Evolutionary conservation across 1,139 yeast species (phyloP).

Genomic region (Komagataea norvegica): DNA sequence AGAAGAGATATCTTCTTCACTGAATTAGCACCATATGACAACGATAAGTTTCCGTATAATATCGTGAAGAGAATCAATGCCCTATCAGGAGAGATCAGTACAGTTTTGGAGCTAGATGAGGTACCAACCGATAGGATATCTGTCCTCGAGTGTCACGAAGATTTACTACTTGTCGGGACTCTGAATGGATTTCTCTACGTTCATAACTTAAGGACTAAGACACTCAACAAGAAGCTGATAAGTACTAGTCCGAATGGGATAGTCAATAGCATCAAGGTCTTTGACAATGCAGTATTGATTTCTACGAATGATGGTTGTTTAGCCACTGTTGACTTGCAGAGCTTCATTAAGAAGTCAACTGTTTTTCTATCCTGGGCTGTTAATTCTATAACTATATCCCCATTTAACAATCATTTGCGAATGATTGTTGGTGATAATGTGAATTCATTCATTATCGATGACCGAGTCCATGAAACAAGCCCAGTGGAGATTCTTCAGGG

Average conservation of each 20-base stretch:
- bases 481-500: slow-evolving; percentile 33
- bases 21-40: slow-evolving; percentile 2
- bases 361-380: slow-evolving; percentile 41
- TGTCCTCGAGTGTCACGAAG: slow-evolving; percentile 42
- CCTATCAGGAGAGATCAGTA: slow-evolving; percentile 31
- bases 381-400: slow-evolving; percentile 46
- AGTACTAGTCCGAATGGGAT: slow-evolving; percentile 47
- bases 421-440: slow-evolving; percentile 50
- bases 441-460: slow-evolving; percentile 42
- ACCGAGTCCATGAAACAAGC: slow-evolving; percentile 27
- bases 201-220: slow-evolving; percentile 31
- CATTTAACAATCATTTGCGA: slow-evolving; percentile 34
- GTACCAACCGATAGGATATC: slow-evolving; percentile 38
- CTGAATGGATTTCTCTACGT: slow-evolving; percentile 50
- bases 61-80: slow-evolving; percentile 29
- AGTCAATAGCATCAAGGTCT: slow-evolving; percentile 47
- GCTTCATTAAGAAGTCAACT: slow-evolving; percentile 19
- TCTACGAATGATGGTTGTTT: slow-evolving; percentile 49
- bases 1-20: slow-evolving; percentile 8
- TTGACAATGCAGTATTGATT: slow-evolving; percentile 31
- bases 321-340: slow-evolving; percentile 37
- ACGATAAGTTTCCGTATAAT: slow-evolving; percentile 9
- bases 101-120: slow-evolving; percentile 38
- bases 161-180: slow-evolving; percentile 49
- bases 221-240: slow-evolving; percentile 37